Percentiles rank a stretch among this genome's conserved stretches.
Conservation (phyloP, 345 rosid genomes). For the Moricandia moricandioides region DNA sequence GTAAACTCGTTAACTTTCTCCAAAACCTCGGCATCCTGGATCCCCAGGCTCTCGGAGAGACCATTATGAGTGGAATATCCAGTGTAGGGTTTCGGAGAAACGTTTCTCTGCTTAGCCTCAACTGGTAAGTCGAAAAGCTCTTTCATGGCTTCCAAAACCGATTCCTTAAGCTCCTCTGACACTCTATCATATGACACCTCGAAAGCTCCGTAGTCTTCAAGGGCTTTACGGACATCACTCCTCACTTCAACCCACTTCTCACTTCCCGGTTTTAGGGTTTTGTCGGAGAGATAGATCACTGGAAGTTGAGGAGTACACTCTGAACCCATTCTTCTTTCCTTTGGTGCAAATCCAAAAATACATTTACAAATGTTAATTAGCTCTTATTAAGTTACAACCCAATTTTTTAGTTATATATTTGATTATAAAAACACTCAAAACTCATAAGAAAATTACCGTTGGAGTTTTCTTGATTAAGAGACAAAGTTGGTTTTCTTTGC, state of each 20-base stretch:
- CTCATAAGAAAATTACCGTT: not conserved
- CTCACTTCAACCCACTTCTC: slow-evolving; percentile 22
- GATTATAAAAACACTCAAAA: not conserved
- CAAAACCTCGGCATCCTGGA: slow-evolving; percentile 3
- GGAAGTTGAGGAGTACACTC: slow-evolving; percentile 11
- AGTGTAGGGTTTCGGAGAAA: not conserved
- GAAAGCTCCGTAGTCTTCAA: slow-evolving; percentile 21
- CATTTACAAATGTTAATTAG: not conserved
- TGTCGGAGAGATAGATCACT: slow-evolving; percentile 17
- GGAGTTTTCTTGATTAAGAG: slow-evolving; percentile 7
- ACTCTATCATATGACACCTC: slow-evolving; percentile 13
- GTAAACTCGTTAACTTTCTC: slow-evolving; percentile 12
- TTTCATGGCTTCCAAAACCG: slow-evolving; percentile 8
- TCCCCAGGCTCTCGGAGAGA: slow-evolving; percentile 24
- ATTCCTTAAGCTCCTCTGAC: slow-evolving; percentile 9
- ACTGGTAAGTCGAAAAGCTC: slow-evolving; percentile 18
- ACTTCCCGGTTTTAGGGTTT: slow-evolving; percentile 27
- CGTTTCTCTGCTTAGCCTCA: slow-evolving; percentile 21
- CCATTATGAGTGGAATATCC: slow-evolving; percentile 16
- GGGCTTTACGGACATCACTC: slow-evolving; percentile 26
- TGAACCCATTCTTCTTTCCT: slow-evolving; percentile 12
- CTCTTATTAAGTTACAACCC: not conserved
- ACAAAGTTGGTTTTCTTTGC: not conserved
- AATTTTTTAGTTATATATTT: not conserved
- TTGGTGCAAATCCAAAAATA: not conserved